A percentile compares a stretch with the other conserved stretches of the same genome.
Conservation (phyloP, 257 asterid genomes). For the Penstemon barbatus region DNA sequence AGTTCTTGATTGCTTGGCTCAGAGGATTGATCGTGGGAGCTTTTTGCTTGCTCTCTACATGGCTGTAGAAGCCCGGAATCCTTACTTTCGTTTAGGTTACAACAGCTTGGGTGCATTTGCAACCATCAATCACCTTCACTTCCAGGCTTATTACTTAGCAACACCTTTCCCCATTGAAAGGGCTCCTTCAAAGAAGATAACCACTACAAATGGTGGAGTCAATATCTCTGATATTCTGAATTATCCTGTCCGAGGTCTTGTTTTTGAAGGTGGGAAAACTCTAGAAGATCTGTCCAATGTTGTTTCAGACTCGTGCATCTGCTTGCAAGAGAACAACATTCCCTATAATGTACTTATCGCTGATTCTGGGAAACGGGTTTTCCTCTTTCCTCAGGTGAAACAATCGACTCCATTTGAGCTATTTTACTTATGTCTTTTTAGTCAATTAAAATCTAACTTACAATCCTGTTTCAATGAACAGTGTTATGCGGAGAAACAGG, state of each 20-base stretch:
- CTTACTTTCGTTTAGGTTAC: constrained; percentile 92
- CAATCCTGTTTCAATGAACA: constrained; percentile 37
- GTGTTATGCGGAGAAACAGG: constrained; percentile 99
- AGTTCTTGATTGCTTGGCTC: constrained; percentile 80
- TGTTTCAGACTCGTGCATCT: constrained; percentile 74
- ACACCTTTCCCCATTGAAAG: constrained; percentile 65
- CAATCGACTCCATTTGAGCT: background rate
- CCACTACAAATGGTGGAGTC: constrained; percentile 54
- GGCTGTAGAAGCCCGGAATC: constrained; percentile 85
- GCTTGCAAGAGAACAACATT: constrained; percentile 82
- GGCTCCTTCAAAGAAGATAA: constrained; percentile 62
- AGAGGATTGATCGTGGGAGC: constrained; percentile 76
- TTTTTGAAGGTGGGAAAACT: constrained; percentile 71
- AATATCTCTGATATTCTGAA: constrained; percentile 62
- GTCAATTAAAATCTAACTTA: constrained; percentile 7
- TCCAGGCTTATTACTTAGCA: constrained; percentile 79
- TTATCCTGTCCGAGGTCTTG: constrained; percentile 84
- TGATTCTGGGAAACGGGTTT: constrained; percentile 75
- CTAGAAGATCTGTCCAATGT: constrained; percentile 65
- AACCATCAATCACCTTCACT: constrained; percentile 96
- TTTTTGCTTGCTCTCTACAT: constrained; percentile 80
- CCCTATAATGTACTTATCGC: constrained; percentile 84
- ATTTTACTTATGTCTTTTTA: background rate
- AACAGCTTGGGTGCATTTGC: constrained; percentile 99
- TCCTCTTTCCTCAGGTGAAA: constrained; percentile 92